Percentiles rank a stretch among this genome's conserved stretches.
phyloP scores from a whole-genome alignment of 495 filamentous ascomycete genomes.

The Lasiosphaeris hirsuta region DNA sequence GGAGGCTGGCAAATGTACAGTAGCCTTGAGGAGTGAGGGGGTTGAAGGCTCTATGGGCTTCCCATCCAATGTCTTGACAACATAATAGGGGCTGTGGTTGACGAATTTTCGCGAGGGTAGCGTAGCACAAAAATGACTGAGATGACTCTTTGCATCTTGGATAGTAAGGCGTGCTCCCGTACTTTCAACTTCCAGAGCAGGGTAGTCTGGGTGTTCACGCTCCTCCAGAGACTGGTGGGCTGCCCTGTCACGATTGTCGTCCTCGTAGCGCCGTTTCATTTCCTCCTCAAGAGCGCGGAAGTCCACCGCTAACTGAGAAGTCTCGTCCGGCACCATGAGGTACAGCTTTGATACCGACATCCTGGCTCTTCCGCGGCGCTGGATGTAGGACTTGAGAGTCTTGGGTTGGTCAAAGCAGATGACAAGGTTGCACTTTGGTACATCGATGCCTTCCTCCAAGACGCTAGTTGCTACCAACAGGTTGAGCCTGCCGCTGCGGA shows the following conservation, averaged over 20 bases:
- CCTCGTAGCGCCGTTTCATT: slow-evolving; percentile 72
- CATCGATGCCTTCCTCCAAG: slow-evolving; percentile 89
- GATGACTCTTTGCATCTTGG: slow-evolving; percentile 66
- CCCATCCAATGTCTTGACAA: slow-evolving; percentile 21
- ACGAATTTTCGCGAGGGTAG: slow-evolving; percentile 56
- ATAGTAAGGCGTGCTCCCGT: slow-evolving; percentile 71
- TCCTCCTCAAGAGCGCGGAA: slow-evolving; percentile 65
- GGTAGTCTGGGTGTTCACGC: slow-evolving; percentile 43
- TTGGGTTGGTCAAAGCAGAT: slow-evolving; percentile 77
- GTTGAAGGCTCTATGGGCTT: slow-evolving; percentile 9
- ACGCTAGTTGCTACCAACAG: slow-evolving; percentile 81
- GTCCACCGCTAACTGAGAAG: slow-evolving; percentile 31
- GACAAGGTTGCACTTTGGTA: slow-evolving; percentile 80
- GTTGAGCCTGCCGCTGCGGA: slow-evolving; percentile 67
- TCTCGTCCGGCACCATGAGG: slow-evolving; percentile 50
- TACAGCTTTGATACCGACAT: slow-evolving; percentile 67
- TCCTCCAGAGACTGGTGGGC: slow-evolving; percentile 33
- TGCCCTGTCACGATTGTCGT: slow-evolving; percentile 56
- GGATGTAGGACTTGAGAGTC: slow-evolving; percentile 83
- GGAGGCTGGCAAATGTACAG: slow-evolving; percentile 68
- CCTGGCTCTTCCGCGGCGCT: slow-evolving; percentile 80
- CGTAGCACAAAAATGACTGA: slow-evolving; percentile 76
- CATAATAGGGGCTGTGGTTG: slow-evolving; percentile 50
- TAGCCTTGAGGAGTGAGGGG: slow-evolving; percentile 42
- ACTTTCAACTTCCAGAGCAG: slow-evolving; percentile 44